Evolutionary conservation across 208 protist species (phyloP).

Genomic region (Trypanosoma avium): DNA sequence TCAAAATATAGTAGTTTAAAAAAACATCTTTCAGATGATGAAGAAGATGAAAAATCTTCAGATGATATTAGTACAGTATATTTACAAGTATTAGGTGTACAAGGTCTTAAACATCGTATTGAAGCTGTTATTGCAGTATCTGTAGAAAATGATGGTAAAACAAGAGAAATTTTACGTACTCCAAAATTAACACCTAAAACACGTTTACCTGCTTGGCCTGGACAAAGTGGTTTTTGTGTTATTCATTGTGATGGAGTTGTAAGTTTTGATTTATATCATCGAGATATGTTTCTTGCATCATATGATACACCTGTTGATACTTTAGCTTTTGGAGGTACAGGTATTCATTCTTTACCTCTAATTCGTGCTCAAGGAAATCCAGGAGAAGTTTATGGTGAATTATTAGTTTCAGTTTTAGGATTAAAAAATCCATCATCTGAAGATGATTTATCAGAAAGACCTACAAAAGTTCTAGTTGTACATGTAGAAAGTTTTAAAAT

Average conservation of each 20-base stretch:
- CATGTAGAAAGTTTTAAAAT: conserved; percentile 57
- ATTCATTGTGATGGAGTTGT: conserved; percentile 52
- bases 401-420: conserved; percentile 61
- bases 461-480: conserved; percentile 42
- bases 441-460: conserved; percentile 35
- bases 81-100: conserved; percentile 68
- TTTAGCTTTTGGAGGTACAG: conserved; percentile 74
- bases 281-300: conserved; percentile 58
- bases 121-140: conserved; percentile 61
- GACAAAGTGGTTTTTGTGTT: conserved; percentile 46
- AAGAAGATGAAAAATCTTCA: conserved; percentile 16
- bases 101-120: conserved; percentile 79
- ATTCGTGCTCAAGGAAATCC: conserved; percentile 30
- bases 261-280: conserved; percentile 75
- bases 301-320: conserved; percentile 68
- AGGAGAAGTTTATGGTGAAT: conserved; percentile 55
- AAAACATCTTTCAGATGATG: conserved; percentile 34
- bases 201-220: conserved; percentile 69
- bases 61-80: conserved; percentile 43
- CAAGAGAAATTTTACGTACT: conserved; percentile 56
- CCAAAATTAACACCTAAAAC: conserved; percentile 61
- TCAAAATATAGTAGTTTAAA: conserved; percentile 64
- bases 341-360: conserved; percentile 58
- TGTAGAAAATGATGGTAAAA: conserved; percentile 38
- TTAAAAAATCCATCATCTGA: conserved; percentile 28